Base-by-base conservation (phyloP, 2,329 filamentous ascomycete genomes). In the Xylaria sp. region DNA sequence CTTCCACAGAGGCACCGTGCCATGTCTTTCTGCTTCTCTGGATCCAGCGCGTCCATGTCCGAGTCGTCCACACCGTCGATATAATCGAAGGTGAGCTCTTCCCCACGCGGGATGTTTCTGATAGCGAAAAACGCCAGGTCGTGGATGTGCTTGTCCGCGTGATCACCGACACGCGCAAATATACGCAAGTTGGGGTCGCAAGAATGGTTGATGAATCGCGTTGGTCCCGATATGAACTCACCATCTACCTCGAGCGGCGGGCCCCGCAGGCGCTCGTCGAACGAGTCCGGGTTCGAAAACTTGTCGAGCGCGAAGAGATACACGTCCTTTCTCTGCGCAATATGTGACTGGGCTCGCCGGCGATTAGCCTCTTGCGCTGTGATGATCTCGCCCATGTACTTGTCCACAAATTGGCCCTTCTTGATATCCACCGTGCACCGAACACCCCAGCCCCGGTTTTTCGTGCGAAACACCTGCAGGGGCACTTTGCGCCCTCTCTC, bases 241-340 rank as follows among this genome's bases (percentile, higher is more conserved):
- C 93, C 93, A 65, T 90, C 89, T 0, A 90, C 85, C 70, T 90
- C 88, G 4, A 91, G 80, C 18, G 88, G 84, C 6, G 85, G 81
- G 0, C 84, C 85, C 3, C 83, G 82, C 0, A 91, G 82, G 0
- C 87, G 81, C n/a, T 82, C 80, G 67, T 90, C 87, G 10, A 84
- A 80, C 1, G 86, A 88, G 6, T 83, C 73, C 0, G 83, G 80
- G 63, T 91, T 86, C 0, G 83, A 87, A 76, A 94, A 95, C 76
- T 96, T 96, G 82, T 97, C 93, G 1, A 97, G 87, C 0, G 86
- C 89, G 78, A 95, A 96, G 1, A 96, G 85, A 72, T 96, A 96
- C 0, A 91, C 89, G 25, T 92, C 89, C 73, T 94, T 94, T n/a
- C 84, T 84, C 66, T 87, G 83, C 0, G 85, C 85, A 2, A 86